A percentile compares a stretch with the other conserved stretches of the same genome.
phyloP scores from a whole-genome alignment of 2,329 filamentous ascomycete genomes.

The Chrysoporthe cubensis region DNA sequence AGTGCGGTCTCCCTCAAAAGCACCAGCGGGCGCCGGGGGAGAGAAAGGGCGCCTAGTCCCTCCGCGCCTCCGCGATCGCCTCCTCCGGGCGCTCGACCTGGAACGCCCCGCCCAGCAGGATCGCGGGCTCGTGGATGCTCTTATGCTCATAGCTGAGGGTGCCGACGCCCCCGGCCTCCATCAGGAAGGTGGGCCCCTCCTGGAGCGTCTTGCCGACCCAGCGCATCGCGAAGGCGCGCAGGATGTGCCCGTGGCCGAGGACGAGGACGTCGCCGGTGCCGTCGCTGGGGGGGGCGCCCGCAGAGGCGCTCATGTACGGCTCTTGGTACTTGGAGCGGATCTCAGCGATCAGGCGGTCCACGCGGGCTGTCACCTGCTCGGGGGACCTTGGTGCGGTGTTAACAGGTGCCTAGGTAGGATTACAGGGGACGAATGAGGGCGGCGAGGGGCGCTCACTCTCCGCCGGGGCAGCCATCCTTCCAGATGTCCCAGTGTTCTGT shows the following conservation, averaged over 20 bases:
- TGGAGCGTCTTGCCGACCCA: conserved; percentile 77
- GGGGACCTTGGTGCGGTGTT: conserved; percentile 55
- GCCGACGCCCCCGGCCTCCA: conserved; percentile 88
- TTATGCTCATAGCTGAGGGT: conserved; percentile 82
- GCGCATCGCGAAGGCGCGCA: conserved; percentile 84
- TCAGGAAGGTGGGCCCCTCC: conserved; percentile 75
- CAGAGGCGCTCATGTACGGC: conserved; percentile 56
- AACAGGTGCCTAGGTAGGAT: not conserved
- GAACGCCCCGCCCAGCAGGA: conserved; percentile 77
- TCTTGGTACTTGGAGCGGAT: conserved; percentile 70
- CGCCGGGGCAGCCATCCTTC: conserved; percentile 83
- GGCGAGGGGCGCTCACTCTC: conserved; percentile 66
- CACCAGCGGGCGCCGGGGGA: not conserved
- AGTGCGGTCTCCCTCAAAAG: not conserved
- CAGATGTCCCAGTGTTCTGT: conserved; percentile 78
- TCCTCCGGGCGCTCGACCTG: conserved; percentile 46
- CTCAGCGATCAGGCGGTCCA: conserved; percentile 77
- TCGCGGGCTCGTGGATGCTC: conserved; percentile 76
- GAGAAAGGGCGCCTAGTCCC: conserved; percentile 18
- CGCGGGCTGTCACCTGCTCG: conserved; percentile 69
- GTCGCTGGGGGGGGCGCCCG: conserved; percentile 27
- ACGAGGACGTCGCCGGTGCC: conserved; percentile 69
- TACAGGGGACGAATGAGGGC: not conserved
- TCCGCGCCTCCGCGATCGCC: conserved; percentile 32
- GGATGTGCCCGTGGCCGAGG: conserved; percentile 88